Evolutionary conservation across 2,329 filamentous ascomycete genomes (phyloP).

Genomic region (Colletotrichum echinochloae): DNA sequence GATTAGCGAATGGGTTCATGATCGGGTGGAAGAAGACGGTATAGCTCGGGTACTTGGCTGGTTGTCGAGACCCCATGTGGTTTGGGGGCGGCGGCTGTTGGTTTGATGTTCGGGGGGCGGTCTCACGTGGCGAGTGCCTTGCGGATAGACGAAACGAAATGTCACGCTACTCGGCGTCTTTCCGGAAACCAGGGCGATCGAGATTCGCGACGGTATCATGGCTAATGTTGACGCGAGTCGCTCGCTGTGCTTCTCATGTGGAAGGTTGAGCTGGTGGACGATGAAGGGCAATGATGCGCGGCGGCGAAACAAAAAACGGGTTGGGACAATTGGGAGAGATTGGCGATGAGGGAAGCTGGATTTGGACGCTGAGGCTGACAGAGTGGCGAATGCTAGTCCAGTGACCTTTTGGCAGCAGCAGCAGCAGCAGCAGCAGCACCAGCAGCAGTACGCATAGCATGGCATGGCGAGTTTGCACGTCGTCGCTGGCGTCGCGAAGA

Average conservation of each 20-base stretch:
- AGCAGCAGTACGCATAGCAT: no score
- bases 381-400: neutral
- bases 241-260: no score
- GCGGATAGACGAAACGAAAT: constrained; percentile 13
- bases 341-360: constrained; percentile 13
- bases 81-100: constrained; percentile 10
- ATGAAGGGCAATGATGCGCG: constrained; percentile 31
- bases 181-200: neutral
- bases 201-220: neutral
- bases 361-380: neutral
- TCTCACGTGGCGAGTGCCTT: constrained; percentile 32
- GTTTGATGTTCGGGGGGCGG: constrained; percentile 24
- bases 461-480: no score
- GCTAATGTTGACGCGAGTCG: neutral
- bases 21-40: constrained; percentile 85
- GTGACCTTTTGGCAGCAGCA: neutral
- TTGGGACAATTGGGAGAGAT: neutral
- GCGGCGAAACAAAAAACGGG: constrained; percentile 12
- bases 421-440: neutral
- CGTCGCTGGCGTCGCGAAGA: no score
- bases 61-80: neutral
- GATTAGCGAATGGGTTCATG: constrained; percentile 90
- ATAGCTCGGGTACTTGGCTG: constrained; percentile 42
- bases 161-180: neutral
- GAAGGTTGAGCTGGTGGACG: no score